Base-by-base conservation (phyloP, 2,329 filamentous ascomycete genomes). In the Colletotrichum orchidophilum region DNA sequence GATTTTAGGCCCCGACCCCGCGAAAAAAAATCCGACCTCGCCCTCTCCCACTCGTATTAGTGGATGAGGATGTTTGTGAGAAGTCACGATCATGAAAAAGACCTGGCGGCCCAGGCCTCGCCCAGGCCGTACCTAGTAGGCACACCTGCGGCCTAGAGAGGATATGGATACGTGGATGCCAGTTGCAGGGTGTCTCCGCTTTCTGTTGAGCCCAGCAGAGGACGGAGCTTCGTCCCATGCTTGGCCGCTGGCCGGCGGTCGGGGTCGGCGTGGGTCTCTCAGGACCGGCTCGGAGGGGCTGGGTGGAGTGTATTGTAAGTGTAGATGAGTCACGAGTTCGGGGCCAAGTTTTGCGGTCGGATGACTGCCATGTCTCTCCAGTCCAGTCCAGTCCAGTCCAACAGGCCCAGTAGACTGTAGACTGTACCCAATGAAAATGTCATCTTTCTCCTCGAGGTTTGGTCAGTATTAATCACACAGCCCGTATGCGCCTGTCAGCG, bases 1-100 rank as follows among this genome's bases (percentile, higher is more conserved):
- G 71, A 66, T 68, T 46, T 59, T 68, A 72, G 68, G 68, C 68
- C 62, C 50, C 68, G 57, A 63, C 68, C 63, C 33, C 63, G 62
- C 21, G 50, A 46, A 46, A 18, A n/a, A 9, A 18, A n/a, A n/a
- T 18, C 39, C 39, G 15, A n/a, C 39, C 39, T 46, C 39, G 9
- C 39, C 39, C n/a, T 1, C 39, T 46, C 39, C 21, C 50, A n/a
- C 31, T 35, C 31, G 29, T 29, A 21, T 50, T 13, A 27, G 24
- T 49, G 39, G 60, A 29, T 58, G 35, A 29, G 24, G 21, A 7
- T 52, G 55, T 58, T 62, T 50, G 35, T 33, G 3, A 59, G 50
- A 21, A 50, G 68, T 46, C 50, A 57, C 31, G 52, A 46, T 49
- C 12, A 12, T 55, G 33, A 63, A 54, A 27, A 63, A 59, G 39